Base-by-base conservation (phyloP, 169 alveolate species). In the Cryptosporidium andersoni region DNA sequence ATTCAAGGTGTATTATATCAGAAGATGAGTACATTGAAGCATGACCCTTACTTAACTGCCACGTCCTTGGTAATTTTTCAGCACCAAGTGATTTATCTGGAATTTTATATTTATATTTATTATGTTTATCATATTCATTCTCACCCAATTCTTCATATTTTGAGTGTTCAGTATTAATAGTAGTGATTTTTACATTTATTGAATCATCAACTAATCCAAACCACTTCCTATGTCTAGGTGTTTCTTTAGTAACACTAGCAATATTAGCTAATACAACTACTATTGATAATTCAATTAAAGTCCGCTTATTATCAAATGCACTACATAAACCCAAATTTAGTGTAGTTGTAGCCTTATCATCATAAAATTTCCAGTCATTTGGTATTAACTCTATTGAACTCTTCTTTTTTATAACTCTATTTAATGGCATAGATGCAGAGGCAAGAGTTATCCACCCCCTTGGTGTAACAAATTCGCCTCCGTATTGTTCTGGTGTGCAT, bases 381-480 rank as follows among this genome's bases (percentile, higher is more conserved):
- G 85, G 85, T 7, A 60, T 43, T 25, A 74, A 14, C 47, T 60
- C 49, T 3, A 74, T 45, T 34, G 85, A 74, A 2, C 85, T 74
- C 48, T 74, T 74, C 5, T 60, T 74, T 64, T 74, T 74, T 34
- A 74, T 74, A 11, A 45, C 85, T 14, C 47, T 62, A 37, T 55
- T 58, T 34, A 74, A 14, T 56, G 48, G 66, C 16, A 74, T 25
- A 64, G 39, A 58, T 40, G 74, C 85, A 1, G 85, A 58, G 25
- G 85, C 85, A 12, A 74, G 11, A 4, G 85, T 58, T 47, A 74
- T 68, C 85, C 85, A 74, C 3, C 85, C 85, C 34, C 55, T 74
- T 25, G 85, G 85, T 25, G 67, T 74, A 2, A 43, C 67, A 42
- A 74, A 74, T 8, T 58, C 36, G 1, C 85, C 85, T 14, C 85